Percentiles rank a stretch among this genome's conserved stretches.
These are phyloP conservation scores for Boletus insuetus DNA, from an alignment of 768 basidiomycete species.

Conservation along the genomic window DNA sequence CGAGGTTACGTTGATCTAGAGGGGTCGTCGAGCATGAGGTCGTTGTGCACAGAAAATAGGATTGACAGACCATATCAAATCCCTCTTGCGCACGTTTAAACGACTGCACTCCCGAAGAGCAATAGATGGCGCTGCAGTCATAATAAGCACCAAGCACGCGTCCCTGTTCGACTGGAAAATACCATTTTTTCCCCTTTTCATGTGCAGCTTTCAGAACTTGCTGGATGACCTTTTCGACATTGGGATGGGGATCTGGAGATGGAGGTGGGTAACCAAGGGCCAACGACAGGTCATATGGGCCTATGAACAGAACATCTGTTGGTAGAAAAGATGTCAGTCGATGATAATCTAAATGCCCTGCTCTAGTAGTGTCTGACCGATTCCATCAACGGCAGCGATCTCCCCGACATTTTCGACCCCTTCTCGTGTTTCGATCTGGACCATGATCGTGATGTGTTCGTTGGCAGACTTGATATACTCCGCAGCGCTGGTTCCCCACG, in stretches of 20 bases:
- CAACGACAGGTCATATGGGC: conserved; percentile 67
- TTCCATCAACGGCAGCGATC: conserved; percentile 60
- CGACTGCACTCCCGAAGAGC: conserved; percentile 44
- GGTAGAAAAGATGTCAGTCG: background rate
- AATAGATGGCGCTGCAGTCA: conserved; percentile 45
- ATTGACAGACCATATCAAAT: conserved; percentile 28
- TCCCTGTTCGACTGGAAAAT: conserved; percentile 3
- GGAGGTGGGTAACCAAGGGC: conserved; percentile 59
- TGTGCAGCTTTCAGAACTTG: conserved; percentile 49
- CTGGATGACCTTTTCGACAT: conserved; percentile 60
- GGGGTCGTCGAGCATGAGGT: background rate
- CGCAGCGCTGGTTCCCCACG: conserved; percentile 49
- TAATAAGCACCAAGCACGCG: background rate
- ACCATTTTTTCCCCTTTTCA: conserved; percentile 64
- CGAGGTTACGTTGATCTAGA: conserved; percentile 35
- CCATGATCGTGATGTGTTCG: conserved; percentile 50
- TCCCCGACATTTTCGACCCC: conserved; percentile 57
- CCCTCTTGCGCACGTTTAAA: conserved; percentile 45
- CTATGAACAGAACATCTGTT: conserved; percentile 56
- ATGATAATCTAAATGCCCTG: background rate
- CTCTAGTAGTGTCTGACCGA: conserved; percentile 41
- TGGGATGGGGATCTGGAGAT: conserved; percentile 61
- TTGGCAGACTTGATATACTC: conserved; percentile 60
- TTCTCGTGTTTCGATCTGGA: conserved; percentile 67
- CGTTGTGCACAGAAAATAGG: background rate